Percentiles rank a stretch among this genome's conserved stretches.
Evolutionary conservation across 106 monocot genomes (phyloP).

Genomic region (Allium fistulosum): DNA sequence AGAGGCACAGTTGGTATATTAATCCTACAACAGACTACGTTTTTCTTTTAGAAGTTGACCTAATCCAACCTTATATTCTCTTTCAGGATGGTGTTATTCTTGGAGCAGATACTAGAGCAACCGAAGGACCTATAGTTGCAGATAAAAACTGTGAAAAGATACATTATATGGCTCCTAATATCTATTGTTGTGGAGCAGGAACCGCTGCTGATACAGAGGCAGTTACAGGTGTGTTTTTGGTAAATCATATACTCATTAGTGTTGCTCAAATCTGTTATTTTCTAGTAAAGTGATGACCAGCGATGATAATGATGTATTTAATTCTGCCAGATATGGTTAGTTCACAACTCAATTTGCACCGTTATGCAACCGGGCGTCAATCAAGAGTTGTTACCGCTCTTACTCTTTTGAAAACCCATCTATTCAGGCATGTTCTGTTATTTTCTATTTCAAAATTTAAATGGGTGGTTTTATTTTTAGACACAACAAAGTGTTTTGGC

Average conservation of each 20-base stretch:
- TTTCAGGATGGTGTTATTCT: conserved; percentile 94
- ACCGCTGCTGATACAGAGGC: conserved; percentile 99
- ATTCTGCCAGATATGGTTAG: conserved; percentile 80
- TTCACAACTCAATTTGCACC: conserved; percentile 90
- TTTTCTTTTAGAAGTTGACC: too few species aligned
- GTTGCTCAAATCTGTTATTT: too few species aligned
- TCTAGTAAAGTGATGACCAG: too few species aligned
- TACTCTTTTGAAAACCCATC: conserved; percentile 84
- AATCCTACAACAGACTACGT: too few species aligned
- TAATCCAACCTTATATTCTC: neutral
- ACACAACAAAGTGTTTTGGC: neutral
- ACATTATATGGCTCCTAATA: conserved; percentile 98
- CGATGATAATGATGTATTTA: too few species aligned
- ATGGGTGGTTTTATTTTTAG: neutral
- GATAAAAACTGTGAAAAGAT: conserved; percentile 99
- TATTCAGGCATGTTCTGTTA: conserved; percentile 52
- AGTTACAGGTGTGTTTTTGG: conserved; percentile 57
- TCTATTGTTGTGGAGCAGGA: conserved; percentile 98
- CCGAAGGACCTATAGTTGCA: conserved; percentile 97
- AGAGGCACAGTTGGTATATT: too few species aligned
- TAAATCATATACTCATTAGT: too few species aligned
- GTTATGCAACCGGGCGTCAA: conserved; percentile 97
- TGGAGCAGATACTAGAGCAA: conserved; percentile 97
- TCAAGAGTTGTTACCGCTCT: conserved; percentile 96
- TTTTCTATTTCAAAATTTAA: neutral